Evolutionary conservation across 352 stramenopile genomes (phyloP).

Genomic region (Peronospora belbahrii): DNA sequence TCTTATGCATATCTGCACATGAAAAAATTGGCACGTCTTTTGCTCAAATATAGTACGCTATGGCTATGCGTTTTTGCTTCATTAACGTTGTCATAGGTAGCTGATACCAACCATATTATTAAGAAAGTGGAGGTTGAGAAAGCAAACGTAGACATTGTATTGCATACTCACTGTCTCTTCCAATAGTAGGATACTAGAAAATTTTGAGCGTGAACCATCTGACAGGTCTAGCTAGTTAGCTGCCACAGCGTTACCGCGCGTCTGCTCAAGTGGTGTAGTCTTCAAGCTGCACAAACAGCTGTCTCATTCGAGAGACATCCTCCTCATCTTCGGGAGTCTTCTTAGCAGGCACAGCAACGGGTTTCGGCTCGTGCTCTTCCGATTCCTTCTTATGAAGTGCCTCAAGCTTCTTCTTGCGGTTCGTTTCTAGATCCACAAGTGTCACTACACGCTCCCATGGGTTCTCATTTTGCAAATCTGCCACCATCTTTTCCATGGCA

Average conservation of each 20-base stretch:
- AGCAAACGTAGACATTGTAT: constrained; percentile 5
- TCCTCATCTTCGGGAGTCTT: constrained; percentile 64
- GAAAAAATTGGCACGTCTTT: background rate
- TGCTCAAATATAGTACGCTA: background rate
- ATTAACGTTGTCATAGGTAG: no score
- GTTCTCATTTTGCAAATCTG: constrained; percentile 92
- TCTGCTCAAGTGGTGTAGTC: constrained; percentile 83
- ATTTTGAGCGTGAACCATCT: no score
- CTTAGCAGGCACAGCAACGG: constrained; percentile 33
- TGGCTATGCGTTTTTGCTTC: constrained; percentile 19
- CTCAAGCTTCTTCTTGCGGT: constrained; percentile 64
- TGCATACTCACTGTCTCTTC: background rate
- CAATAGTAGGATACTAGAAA: no score
- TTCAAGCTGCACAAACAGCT: constrained; percentile 93
- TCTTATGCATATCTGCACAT: background rate
- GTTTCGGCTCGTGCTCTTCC: constrained; percentile 41
- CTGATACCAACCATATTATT: no score
- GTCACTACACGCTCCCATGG: constrained; percentile 91
- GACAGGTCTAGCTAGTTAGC: constrained; percentile 40
- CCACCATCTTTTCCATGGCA: constrained; percentile 91
- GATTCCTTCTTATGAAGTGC: constrained; percentile 42
- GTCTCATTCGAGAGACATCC: constrained; percentile 89
- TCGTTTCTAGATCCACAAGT: constrained; percentile 87
- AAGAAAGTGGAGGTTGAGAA: no score
- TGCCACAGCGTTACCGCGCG: constrained; percentile 40